Base-by-base conservation (phyloP, 2,329 filamentous ascomycete genomes). In the Hansfordia pulvinata region DNA sequence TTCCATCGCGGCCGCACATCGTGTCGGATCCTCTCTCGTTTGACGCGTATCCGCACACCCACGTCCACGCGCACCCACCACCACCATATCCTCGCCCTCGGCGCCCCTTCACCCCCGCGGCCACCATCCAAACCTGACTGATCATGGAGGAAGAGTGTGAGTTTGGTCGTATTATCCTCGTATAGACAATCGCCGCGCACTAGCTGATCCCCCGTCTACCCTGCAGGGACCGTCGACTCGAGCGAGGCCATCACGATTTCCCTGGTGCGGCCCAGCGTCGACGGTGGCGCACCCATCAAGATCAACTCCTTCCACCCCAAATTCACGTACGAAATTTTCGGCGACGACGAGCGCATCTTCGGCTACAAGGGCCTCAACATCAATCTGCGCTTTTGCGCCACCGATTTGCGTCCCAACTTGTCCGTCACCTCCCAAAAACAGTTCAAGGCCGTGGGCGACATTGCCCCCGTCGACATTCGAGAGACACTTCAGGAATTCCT, bases 241-340 rank as follows among this genome's bases (percentile, higher is more conserved):
- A 77, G 69, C 39, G 65, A 78, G 39, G 71, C 72, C 30, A 48
- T 80, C 39, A 59, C 56, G 28, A 62, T 84, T 41, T 70, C 67
- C 27, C 60, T 81, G 19, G 54, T 70, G 11, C 56, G 58, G 20
- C 60, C 67, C 8, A 52, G 58, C 5, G 50, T 58, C 11, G 52
- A 53, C 6, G 59, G 60, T 36, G 45, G n/a, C n/a, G n/a, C n/a
- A n/a, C n/a, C 67, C 26, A 70, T 68, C 40, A 68, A 64, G 17
- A 56, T 77, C 39, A 64, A 69, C 15, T 67, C 69, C 16, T 96
- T 98, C 52, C 66, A 82, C 33, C 92, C 90, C 0, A 69, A 71
- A 44, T 92, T 86, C 50, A 94, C 88, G 11, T 93, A 96, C 52
- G 62, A 83, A 2, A 79, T 98, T 36, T 94, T 96, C 40, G 84